Conservation (phyloP, 805 yeast genomes). For the Hanseniaspora nectarophila region DNA sequence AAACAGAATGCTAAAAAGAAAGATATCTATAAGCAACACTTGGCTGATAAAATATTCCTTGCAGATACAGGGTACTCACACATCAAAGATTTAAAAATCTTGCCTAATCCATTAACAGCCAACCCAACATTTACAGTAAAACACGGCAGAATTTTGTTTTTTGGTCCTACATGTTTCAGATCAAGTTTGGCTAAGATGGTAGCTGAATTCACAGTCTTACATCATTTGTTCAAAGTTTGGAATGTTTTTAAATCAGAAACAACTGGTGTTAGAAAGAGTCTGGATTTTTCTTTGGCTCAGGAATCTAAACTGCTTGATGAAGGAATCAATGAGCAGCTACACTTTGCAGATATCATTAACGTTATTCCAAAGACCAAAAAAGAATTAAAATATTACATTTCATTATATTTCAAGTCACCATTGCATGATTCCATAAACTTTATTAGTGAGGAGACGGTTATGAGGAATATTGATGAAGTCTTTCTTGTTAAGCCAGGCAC, state of each 20-base stretch:
- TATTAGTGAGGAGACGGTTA: slow-evolving; percentile 5
- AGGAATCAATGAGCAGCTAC: neutral
- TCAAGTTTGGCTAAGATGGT: slow-evolving; percentile 17
- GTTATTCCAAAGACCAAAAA: slow-evolving; percentile 21
- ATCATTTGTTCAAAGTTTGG: slow-evolving; percentile 22
- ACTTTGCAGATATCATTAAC: slow-evolving; percentile 14
- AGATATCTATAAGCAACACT: neutral
- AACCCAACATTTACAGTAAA: slow-evolving; percentile 16
- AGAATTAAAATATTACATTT: slow-evolving; percentile 15
- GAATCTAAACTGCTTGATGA: slow-evolving; percentile 19
- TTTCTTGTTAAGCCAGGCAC: slow-evolving; percentile 13
- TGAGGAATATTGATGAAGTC: slow-evolving; percentile 14
- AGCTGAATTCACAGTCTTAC: slow-evolving; percentile 17
- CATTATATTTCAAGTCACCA: slow-evolving; percentile 21
- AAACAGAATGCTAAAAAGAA: neutral
- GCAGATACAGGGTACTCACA: neutral
- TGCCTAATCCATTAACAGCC: slow-evolving; percentile 16
- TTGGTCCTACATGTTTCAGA: slow-evolving; percentile 26
- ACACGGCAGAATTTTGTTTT: slow-evolving; percentile 21
- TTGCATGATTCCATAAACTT: slow-evolving; percentile 16
- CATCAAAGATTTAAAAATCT: neutral
- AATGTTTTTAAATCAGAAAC: slow-evolving; percentile 22
- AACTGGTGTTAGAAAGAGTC: slow-evolving; percentile 19
- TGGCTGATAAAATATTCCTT: neutral
- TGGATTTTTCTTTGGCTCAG: slow-evolving; percentile 17